Base-by-base conservation (phyloP, 2,329 filamentous ascomycete species). In the Colletotrichum abscissum region DNA sequence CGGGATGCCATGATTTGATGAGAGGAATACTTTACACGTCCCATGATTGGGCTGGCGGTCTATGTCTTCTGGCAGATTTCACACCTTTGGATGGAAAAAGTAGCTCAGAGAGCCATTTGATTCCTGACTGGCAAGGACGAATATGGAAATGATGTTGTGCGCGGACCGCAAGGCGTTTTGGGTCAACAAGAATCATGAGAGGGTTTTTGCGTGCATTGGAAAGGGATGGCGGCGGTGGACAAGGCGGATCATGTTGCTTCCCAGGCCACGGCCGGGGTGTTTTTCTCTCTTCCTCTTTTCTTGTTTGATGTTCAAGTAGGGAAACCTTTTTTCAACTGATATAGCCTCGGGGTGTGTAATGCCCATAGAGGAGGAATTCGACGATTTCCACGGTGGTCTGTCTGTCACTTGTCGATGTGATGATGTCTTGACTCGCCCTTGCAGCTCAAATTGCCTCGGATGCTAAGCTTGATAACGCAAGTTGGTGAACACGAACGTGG, bases 141-240 rank as follows among this genome's bases (percentile, higher is more conserved):
- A 19, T 35, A 59, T 35, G 42, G 46, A 64, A n/a, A 49, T 54
- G 66, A 33, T 54, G 9, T 11, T 11, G 24, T 64, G 42, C 59
- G 54, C 42, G 59, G 46, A 72, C 58, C 55, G 54, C 42, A 49
- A 64, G 70, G 70, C 70, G 70, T 72, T 72, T 63, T 49, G 22
- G 69, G 58, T 56, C 55, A 35, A n/a, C 22, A 57, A 63, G 69
- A 42, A 38, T 58, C 52, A 69, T 42, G 69, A 28, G 49, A 26
- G 52, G 49, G 28, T 42, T n/a, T 56, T 71, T 38, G n/a, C 14
- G n/a, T n/a, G 60, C 12, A 35, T 69, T 72, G 58, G 69, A 72
- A 69, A 72, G 62, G n/a, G 54, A 30, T 49, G n/a, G n/a, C 42
- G 62, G 46, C 28, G 22, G 62, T 16, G 46, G 46, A 49, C 30